Base-by-base conservation (phyloP, 176 grass and related monocot genomes). In the Oryza australiensis region DNA sequence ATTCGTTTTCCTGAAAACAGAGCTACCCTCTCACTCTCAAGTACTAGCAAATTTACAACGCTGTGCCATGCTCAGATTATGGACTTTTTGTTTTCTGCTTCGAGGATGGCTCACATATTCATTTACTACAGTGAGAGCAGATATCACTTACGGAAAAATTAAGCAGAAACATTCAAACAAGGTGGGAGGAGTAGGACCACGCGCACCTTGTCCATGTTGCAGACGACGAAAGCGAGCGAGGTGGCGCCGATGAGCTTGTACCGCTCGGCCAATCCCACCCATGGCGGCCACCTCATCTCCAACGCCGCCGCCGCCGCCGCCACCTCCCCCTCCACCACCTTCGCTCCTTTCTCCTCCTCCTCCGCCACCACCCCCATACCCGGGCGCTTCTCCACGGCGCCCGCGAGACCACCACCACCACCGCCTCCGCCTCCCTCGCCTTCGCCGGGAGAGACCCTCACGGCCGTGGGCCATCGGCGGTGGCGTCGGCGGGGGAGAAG, bases 201-300 rank as follows among this genome's bases (percentile, higher is more conserved):
- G 9, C 73, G 10, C 74, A 98, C 95, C 93, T 98, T 98, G 82
- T 98, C 96, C 96, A 98, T 98, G 80, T 98, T 98, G 85, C 96
- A 95, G 75, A 98, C 83, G 45, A 98, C 96, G 82, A 98, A 98
- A 7, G 96, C 96, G 59, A 98, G 93, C 4, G 96, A 98, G 9
- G 89, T 93, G 20, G 93, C 84, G 32, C 87, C 90, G 33, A 98
- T 98, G 55, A 98, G 87, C 85, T 82, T 93, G 86, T 95, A 98
- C 26, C 96, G 81, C 82, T 88, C 78, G 3, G 87, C 69, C 69
- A 98, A 32, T 63, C 90, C 85, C 64, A 90, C 68, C 92, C 92
- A 94, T 34, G 87, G 92, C 11, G 87, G 92, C 89, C 92, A 89
- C 29, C 46, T 91, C 62, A 86, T 64, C 75, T 91, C 89, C 68